phyloP scores from a whole-genome alignment of 305 asterid species.

The Nicotiana rustica region DNA sequence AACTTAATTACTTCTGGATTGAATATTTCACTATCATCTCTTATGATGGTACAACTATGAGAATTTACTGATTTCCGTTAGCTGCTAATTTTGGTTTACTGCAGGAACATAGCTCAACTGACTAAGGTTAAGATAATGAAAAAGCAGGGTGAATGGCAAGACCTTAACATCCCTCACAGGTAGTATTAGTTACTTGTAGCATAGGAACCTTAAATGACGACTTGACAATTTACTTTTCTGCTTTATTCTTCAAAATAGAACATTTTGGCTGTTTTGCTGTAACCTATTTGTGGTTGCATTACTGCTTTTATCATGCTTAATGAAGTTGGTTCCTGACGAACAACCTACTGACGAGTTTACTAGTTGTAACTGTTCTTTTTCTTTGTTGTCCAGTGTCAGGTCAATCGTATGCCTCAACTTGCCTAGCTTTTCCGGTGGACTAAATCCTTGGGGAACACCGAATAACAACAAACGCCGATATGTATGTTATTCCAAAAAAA shows the following conservation, averaged over 20 bases:
- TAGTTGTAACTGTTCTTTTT: conserved; percentile 9
- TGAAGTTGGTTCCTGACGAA: not conserved
- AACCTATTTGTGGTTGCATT: conserved; percentile 18
- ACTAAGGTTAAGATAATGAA: conserved; percentile 84
- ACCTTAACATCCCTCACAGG: conserved; percentile 74
- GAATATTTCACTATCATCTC: not conserved
- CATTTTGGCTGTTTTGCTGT: not conserved
- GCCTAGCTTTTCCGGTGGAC: conserved; percentile 99
- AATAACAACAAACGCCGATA: conserved; percentile 60
- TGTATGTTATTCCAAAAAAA: conserved; percentile 51
- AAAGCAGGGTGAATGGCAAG: conserved; percentile 78
- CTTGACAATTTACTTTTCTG: conserved; percentile 8
- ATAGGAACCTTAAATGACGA: conserved; percentile 18
- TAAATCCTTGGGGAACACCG: conserved; percentile 98
- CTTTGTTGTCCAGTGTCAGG: conserved; percentile 65
- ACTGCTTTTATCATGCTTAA: not conserved
- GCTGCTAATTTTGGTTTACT: conserved; percentile 30
- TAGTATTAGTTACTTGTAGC: conserved; percentile 34
- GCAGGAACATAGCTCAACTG: conserved; percentile 82
- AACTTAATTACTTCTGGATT: not conserved
- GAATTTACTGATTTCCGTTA: not conserved
- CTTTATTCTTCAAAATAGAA: not conserved
- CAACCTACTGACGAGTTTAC: not conserved
- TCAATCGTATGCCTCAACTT: conserved; percentile 90
- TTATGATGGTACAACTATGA: not conserved